Conservation (phyloP, 352 stramenopile genomes). For the Phytophthora kernoviae region DNA sequence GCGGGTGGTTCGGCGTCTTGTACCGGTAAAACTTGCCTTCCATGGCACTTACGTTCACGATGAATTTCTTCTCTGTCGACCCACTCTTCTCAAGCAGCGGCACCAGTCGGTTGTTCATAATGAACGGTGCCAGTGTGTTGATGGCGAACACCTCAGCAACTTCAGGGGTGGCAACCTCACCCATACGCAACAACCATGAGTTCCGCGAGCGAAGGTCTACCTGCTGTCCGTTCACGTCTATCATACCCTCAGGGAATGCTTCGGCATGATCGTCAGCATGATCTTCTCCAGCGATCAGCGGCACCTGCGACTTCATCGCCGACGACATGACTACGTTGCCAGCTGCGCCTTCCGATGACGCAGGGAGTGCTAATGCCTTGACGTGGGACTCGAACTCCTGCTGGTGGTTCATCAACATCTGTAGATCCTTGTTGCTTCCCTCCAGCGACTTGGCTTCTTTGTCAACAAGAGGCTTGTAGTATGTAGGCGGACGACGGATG, state of each 20-base stretch:
- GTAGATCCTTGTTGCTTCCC: slow-evolving; percentile 51
- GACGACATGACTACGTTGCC: slow-evolving; percentile 64
- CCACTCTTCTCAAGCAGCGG: slow-evolving; percentile 83
- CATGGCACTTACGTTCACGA: slow-evolving; percentile 98
- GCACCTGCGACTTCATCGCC: slow-evolving; percentile 83
- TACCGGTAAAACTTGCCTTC: slow-evolving; percentile 98
- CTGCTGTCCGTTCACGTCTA: slow-evolving; percentile 97
- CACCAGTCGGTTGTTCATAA: slow-evolving; percentile 95
- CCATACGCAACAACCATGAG: slow-evolving; percentile 96
- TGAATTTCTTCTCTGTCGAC: slow-evolving; percentile 83
- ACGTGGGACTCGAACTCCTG: slow-evolving; percentile 76
- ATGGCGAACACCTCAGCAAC: slow-evolving; percentile 92
- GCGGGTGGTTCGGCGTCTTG: slow-evolving; percentile 97
- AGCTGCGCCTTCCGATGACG: slow-evolving; percentile 25
- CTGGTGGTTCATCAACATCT: slow-evolving; percentile 81
- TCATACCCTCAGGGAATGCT: slow-evolving; percentile 73
- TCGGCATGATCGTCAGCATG: slow-evolving; percentile 60
- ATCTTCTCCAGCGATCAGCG: slow-evolving; percentile 75
- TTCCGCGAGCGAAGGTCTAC: slow-evolving; percentile 95
- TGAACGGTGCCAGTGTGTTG: slow-evolving; percentile 97
- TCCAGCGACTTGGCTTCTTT: slow-evolving; percentile 79
- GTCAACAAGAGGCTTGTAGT: slow-evolving; percentile 93
- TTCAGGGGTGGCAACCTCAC: slow-evolving; percentile 90
- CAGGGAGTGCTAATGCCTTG: slow-evolving; percentile 58
- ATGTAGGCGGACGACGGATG: slow-evolving; percentile 92